Evolutionary conservation across 1,284 basidiomycete species (phyloP).

Genomic region (Ustilago cynodontis): DNA sequence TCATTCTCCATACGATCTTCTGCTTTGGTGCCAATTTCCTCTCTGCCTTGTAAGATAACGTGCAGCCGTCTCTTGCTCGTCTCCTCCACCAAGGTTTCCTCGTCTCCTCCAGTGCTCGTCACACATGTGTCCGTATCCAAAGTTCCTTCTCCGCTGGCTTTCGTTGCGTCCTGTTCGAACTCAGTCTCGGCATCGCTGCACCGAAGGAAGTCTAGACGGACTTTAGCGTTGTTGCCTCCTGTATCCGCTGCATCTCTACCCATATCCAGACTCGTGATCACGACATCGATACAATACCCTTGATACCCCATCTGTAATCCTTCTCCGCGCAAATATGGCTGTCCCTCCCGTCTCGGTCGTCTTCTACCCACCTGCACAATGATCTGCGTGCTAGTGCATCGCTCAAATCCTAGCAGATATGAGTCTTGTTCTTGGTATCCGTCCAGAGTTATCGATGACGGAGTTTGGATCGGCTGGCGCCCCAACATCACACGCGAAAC

Average conservation of each 20-base stretch:
- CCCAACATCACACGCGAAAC: too few relatives aligned
- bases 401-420: constrained; percentile 6
- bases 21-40: constrained; percentile 11
- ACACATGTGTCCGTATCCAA: neutral
- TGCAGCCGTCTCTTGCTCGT: constrained; percentile 16
- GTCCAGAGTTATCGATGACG: neutral
- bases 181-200: constrained; percentile 6
- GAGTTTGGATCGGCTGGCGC: neutral
- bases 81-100: neutral
- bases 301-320: constrained; percentile 46
- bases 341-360: constrained; percentile 13
- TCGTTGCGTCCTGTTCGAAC: neutral
- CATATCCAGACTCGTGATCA: neutral
- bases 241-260: constrained; percentile 1
- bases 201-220: neutral
- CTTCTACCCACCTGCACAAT: constrained; percentile 38
- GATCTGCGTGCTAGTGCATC: constrained; percentile 29
- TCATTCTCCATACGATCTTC: constrained; percentile 27
- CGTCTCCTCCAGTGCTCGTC: neutral
- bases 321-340: constrained; percentile 29
- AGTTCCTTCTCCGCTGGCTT: neutral
- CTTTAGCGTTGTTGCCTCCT: neutral
- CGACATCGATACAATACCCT: constrained; percentile 31
- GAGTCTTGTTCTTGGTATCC: neutral
- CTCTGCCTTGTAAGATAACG: constrained; percentile 35